phyloP scores from a whole-genome alignment of 768 basidiomycete species.

The Piloderma croceum region DNA sequence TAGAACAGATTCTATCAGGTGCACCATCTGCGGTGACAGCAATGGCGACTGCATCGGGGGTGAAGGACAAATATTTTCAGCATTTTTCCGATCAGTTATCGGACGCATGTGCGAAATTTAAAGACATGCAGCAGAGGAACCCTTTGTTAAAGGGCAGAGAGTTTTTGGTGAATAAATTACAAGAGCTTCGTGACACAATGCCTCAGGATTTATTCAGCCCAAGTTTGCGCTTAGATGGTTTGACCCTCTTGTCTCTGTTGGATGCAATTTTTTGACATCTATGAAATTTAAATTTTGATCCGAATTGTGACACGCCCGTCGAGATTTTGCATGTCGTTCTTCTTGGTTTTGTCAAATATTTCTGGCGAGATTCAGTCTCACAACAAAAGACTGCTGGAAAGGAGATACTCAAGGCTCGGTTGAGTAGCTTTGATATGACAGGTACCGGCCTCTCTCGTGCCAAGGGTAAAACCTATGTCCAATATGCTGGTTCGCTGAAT shows the following conservation, averaged over 20 bases:
- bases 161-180: not conserved
- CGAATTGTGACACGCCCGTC: constrained; percentile 16
- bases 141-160: not conserved
- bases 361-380: constrained; percentile 13
- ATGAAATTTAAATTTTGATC: constrained; percentile 17
- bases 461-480: constrained; percentile 3
- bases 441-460: constrained; percentile 1
- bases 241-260: too few relatives aligned
- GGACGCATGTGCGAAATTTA: not conserved
- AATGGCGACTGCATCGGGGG: constrained; percentile 6
- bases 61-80: constrained; percentile 10
- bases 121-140: not conserved
- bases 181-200: not conserved
- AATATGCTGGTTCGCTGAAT: constrained; percentile 11
- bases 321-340: constrained; percentile 20
- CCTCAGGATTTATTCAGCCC: not conserved
- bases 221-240: not conserved
- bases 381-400: not conserved
- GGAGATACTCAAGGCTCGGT: not conserved
- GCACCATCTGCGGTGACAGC: not conserved
- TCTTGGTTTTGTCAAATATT: constrained; percentile 19
- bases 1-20: not conserved
- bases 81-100: constrained; percentile 4
- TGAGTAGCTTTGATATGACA: not conserved
- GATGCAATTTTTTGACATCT: too few relatives aligned